phyloP scores from a whole-genome alignment of 805 yeast genomes.

The Starmerella davenportii region DNA sequence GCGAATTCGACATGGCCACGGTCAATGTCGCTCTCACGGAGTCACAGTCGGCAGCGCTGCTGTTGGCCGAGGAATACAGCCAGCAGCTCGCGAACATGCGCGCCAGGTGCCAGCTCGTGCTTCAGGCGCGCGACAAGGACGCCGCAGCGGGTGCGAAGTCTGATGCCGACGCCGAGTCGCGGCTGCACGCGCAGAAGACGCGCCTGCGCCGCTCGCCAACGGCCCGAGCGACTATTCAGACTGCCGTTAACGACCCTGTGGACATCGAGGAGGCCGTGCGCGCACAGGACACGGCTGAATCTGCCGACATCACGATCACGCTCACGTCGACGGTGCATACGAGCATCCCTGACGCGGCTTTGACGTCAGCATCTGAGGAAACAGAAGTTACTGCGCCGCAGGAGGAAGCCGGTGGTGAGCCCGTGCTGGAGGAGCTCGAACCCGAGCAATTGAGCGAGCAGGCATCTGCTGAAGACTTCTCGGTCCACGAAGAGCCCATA shows the following conservation, averaged over 20 bases:
- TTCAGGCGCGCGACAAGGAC: constrained; percentile 12
- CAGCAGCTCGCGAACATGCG: constrained; percentile 13
- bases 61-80: constrained; percentile 15
- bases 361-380: background rate
- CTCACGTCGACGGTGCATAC: constrained; percentile 1
- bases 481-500: no score
- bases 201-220: no score
- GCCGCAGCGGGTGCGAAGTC: background rate
- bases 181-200: background rate
- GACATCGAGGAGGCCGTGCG: background rate
- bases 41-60: constrained; percentile 17
- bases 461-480: no score
- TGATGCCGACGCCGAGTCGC: constrained; percentile 2
- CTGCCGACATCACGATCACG: constrained; percentile 2
- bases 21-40: constrained; percentile 16
- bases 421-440: no score
- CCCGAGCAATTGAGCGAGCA: no score
- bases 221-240: background rate
- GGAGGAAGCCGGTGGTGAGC: no score
- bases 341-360: background rate
- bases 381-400: no score
- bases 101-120: constrained; percentile 15
- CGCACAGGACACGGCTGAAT: constrained; percentile 1
- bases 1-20: constrained; percentile 14
- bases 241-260: background rate